Evolutionary conservation across 129 eudicot genomes (phyloP).

Genomic region (Tagetes patula): DNA sequence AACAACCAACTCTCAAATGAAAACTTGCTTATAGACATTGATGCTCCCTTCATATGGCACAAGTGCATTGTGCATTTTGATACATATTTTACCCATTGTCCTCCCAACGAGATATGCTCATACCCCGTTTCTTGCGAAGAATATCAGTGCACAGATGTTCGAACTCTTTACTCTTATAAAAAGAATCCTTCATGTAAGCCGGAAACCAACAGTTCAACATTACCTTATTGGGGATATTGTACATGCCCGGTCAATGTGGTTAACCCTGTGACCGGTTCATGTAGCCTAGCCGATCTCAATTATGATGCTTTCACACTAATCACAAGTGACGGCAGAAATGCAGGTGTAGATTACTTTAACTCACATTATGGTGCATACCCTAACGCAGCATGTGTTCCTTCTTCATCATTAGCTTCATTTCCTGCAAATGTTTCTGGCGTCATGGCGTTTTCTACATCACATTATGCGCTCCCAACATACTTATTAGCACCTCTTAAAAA

Average conservation of each 20-base stretch:
- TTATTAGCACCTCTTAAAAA: not conserved
- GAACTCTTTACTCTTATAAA: conserved; percentile 18
- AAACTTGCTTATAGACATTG: conserved; percentile 23
- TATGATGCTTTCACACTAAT: not conserved
- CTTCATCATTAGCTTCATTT: conserved; percentile 14
- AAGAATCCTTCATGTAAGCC: conserved; percentile 3
- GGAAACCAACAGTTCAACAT: not conserved
- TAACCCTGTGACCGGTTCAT: not conserved
- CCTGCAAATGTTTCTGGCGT: conserved; percentile 22
- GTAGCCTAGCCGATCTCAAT: conserved; percentile 18
- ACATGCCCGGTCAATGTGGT: conserved; percentile 33
- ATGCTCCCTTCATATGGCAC: conserved; percentile 24
- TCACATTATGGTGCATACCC: not conserved
- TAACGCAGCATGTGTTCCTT: conserved; percentile 17
- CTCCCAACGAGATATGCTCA: conserved; percentile 8
- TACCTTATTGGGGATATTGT: conserved; percentile 32
- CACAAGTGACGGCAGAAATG: conserved; percentile 25
- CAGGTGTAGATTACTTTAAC: not conserved
- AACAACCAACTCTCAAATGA: not conserved
- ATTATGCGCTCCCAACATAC: conserved; percentile 14
- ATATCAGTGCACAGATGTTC: conserved; percentile 32
- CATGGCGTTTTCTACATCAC: conserved; percentile 19
- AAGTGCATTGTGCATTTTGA: conserved; percentile 19
- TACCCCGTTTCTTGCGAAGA: conserved; percentile 33
- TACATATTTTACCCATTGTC: not conserved